A percentile compares a stretch with the other conserved stretches of the same genome.
Evolutionary conservation across 768 basidiomycete genomes (phyloP).

Genomic region (Mycena amicta): DNA sequence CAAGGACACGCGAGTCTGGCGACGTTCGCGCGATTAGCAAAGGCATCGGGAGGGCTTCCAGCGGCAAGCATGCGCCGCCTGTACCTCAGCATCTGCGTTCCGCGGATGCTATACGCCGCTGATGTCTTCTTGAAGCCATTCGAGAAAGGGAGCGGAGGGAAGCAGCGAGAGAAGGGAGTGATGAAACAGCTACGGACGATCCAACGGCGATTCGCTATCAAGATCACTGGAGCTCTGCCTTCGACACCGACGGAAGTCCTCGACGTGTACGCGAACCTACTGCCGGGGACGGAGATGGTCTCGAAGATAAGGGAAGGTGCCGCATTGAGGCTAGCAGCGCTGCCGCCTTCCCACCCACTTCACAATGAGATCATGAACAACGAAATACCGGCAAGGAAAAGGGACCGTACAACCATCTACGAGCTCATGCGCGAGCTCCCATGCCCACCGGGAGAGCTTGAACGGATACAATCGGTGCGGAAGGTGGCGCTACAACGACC

Average conservation of each 20-base stretch:
- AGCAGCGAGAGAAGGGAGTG: neutral
- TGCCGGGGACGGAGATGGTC: neutral
- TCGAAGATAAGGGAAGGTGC: neutral
- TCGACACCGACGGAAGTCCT: conserved; percentile 14
- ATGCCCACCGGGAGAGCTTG: neutral
- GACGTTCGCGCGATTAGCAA: conserved; percentile 10
- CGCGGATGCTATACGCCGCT: conserved; percentile 21
- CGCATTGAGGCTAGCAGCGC: neutral
- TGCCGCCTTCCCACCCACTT: neutral
- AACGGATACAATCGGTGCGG: neutral
- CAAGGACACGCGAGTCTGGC: conserved; percentile 21
- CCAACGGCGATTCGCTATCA: conserved; percentile 14
- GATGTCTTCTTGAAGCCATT: neutral
- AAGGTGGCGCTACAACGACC: neutral
- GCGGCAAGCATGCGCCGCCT: conserved; percentile 6
- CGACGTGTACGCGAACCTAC: conserved; percentile 6
- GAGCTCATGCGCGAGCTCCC: neutral
- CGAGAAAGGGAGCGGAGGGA: neutral
- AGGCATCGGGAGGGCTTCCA: conserved; percentile 7
- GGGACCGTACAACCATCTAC: neutral
- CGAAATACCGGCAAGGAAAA: neutral
- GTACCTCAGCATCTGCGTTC: conserved; percentile 20
- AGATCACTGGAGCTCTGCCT: conserved; percentile 13
- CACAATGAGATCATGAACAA: neutral
- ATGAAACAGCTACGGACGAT: conserved; percentile 9